Percentiles rank a stretch among this genome's conserved stretches.
phyloP scores from a whole-genome alignment of 2,329 filamentous ascomycete genomes.

The Sclerotinia sclerotiorum region DNA sequence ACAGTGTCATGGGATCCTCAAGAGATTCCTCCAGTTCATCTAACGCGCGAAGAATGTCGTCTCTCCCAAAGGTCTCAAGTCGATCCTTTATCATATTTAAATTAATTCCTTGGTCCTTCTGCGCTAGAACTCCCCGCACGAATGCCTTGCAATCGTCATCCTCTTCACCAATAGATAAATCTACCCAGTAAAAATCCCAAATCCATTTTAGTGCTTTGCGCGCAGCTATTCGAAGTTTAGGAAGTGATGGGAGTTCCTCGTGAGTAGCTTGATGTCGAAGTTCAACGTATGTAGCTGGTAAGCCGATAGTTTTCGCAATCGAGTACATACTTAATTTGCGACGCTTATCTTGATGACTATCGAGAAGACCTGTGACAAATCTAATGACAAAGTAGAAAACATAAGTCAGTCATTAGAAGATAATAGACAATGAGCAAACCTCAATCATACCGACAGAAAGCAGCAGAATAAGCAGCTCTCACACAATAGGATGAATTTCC shows the following conservation, averaged over 20 bases:
- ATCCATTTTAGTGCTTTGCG: slow-evolving; percentile 77
- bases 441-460: slow-evolving; percentile 65
- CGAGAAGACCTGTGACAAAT: slow-evolving; percentile 78
- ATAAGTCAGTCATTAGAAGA: neutral
- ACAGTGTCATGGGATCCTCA: slow-evolving; percentile 28
- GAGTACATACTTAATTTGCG: slow-evolving; percentile 72
- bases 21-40: slow-evolving; percentile 29
- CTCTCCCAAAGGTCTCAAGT: slow-evolving; percentile 27
- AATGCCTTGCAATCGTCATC: slow-evolving; percentile 31
- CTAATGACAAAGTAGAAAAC: slow-evolving; percentile 43
- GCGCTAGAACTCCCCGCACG: slow-evolving; percentile 29
- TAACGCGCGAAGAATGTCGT: slow-evolving; percentile 32
- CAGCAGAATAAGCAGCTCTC: slow-evolving; percentile 69
- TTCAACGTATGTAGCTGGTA: slow-evolving; percentile 82
- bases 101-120: slow-evolving; percentile 32
- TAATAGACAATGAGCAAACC: neutral
- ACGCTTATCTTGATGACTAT: slow-evolving; percentile 67
- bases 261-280: slow-evolving; percentile 88
- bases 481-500: slow-evolving; percentile 53
- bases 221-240: slow-evolving; percentile 68
- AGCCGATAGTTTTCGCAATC: slow-evolving; percentile 64
- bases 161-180: slow-evolving; percentile 40
- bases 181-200: slow-evolving; percentile 82
- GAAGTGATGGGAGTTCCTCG: slow-evolving; percentile 76
- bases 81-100: slow-evolving; percentile 27